phyloP scores from a whole-genome alignment of 2,329 filamentous ascomycete species.

The Talaromyces marneffei region DNA sequence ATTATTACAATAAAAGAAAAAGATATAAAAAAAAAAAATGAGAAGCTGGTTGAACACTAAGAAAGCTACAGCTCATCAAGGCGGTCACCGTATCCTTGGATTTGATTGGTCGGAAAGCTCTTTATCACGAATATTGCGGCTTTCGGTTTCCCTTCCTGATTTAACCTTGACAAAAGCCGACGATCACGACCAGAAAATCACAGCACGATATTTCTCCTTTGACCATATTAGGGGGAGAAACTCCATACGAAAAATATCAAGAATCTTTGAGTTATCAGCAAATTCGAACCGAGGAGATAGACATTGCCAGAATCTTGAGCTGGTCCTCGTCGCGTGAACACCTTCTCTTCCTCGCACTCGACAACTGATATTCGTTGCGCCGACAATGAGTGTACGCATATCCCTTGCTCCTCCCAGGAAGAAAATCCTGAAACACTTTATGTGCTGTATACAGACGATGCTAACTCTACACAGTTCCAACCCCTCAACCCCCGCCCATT shows the following conservation, averaged over 20 bases:
- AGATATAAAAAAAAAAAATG: not conserved
- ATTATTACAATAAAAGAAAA: too few relatives aligned
- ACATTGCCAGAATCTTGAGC: not conserved
- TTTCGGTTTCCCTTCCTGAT: not conserved
- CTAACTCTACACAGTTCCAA: conserved; percentile 57
- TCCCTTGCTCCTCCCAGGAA: conserved; percentile 5
- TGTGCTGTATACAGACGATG: not conserved
- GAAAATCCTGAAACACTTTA: not conserved
- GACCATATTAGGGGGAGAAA: not conserved
- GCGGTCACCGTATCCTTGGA: not conserved
- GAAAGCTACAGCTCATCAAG: not conserved
- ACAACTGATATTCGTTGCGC: not conserved
- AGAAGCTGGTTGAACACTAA: not conserved
- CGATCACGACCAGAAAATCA: not conserved
- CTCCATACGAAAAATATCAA: not conserved
- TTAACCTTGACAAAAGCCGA: not conserved
- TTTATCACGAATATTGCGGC: conserved; percentile 1
- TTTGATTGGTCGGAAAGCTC: conserved; percentile 9
- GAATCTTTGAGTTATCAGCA: not conserved
- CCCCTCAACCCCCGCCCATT: conserved; percentile 95
- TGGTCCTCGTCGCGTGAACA: conserved; percentile 6
- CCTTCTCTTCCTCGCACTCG: not conserved
- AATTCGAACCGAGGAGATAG: not conserved
- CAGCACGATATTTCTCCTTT: not conserved
- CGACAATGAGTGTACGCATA: conserved; percentile 31